These are phyloP conservation scores for Trametes pubescens DNA, from an alignment of 1,284 basidiomycete genomes.

Conservation along the genomic window DNA sequence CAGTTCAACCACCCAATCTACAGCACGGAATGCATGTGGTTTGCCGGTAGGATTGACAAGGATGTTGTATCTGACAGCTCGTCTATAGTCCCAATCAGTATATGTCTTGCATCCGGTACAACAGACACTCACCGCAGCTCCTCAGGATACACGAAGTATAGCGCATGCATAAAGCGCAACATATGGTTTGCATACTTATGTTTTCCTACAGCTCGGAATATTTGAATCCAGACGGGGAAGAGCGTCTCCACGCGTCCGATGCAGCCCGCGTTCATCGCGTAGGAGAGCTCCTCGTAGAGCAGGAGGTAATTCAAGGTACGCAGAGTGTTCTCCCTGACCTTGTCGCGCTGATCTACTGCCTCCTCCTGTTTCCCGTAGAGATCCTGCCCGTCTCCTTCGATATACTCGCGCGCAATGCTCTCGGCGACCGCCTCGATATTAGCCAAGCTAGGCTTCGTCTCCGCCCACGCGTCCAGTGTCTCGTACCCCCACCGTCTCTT, in stretches of 20 bases:
- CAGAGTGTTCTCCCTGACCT: slow-evolving; percentile 42
- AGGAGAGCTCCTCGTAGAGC: slow-evolving; percentile 44
- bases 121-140: slow-evolving; percentile 33
- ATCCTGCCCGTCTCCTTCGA: slow-evolving; percentile 20
- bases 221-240: slow-evolving; percentile 42
- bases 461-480: slow-evolving; percentile 35
- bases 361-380: slow-evolving; percentile 19
- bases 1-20: slow-evolving; percentile 39
- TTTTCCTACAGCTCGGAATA: slow-evolving; percentile 45
- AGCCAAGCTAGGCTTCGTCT: slow-evolving; percentile 33
- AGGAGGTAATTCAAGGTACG: slow-evolving; percentile 43
- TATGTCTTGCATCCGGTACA: no score
- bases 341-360: slow-evolving; percentile 38
- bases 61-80: slow-evolving; percentile 36
- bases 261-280: slow-evolving; percentile 46
- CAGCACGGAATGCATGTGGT: slow-evolving; percentile 27
- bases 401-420: slow-evolving; percentile 29
- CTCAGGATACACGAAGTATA: slow-evolving; percentile 44
- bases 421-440: slow-evolving; percentile 32
- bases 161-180: slow-evolving; percentile 35
- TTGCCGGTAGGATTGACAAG: slow-evolving; percentile 39
- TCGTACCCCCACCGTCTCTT: background rate
- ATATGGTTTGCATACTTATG: slow-evolving; percentile 47
- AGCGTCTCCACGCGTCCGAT: slow-evolving; percentile 44
- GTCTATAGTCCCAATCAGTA: slow-evolving; percentile 12